Evolutionary conservation across 495 filamentous ascomycete genomes (phyloP).

Genomic region (Thermochaetoides thermophila): DNA sequence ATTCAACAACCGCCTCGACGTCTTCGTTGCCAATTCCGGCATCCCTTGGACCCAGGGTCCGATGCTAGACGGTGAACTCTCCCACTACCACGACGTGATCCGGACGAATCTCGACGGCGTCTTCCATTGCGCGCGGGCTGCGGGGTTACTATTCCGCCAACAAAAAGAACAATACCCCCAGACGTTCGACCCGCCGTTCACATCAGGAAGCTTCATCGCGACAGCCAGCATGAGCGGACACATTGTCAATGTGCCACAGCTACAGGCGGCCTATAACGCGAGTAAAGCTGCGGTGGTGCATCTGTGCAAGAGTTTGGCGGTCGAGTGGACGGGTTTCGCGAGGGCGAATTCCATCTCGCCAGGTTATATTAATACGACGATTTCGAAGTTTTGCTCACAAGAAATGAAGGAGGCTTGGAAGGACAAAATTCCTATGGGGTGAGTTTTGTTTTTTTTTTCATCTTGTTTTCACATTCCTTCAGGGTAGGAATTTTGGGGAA

Average conservation of each 20-base stretch:
- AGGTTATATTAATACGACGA: slow-evolving; percentile 77
- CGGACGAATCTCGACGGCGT: slow-evolving; percentile 67
- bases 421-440: slow-evolving; percentile 75
- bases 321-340: slow-evolving; percentile 81
- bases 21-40: slow-evolving; percentile 71
- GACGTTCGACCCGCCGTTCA: slow-evolving; percentile 42
- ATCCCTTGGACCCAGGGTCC: slow-evolving; percentile 58
- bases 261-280: slow-evolving; percentile 77
- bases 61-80: slow-evolving; percentile 48
- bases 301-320: slow-evolving; percentile 66
- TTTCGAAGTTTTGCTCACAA: slow-evolving; percentile 55
- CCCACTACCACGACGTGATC: slow-evolving; percentile 55
- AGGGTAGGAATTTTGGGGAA: no score
- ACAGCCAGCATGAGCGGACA: slow-evolving; percentile 75
- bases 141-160: slow-evolving; percentile 48
- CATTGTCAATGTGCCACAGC: slow-evolving; percentile 76
- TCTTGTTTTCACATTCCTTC: background rate
- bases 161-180: no score
- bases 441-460: slow-evolving; percentile 9
- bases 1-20: slow-evolving; percentile 59
- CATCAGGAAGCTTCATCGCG: slow-evolving; percentile 57
- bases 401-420: slow-evolving; percentile 63
- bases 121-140: slow-evolving; percentile 67
- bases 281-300: slow-evolving; percentile 79
- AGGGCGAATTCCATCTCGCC: slow-evolving; percentile 72